Evolutionary conservation across 2,329 filamentous ascomycete species (phyloP).

Genomic region (Beauveria australis): DNA sequence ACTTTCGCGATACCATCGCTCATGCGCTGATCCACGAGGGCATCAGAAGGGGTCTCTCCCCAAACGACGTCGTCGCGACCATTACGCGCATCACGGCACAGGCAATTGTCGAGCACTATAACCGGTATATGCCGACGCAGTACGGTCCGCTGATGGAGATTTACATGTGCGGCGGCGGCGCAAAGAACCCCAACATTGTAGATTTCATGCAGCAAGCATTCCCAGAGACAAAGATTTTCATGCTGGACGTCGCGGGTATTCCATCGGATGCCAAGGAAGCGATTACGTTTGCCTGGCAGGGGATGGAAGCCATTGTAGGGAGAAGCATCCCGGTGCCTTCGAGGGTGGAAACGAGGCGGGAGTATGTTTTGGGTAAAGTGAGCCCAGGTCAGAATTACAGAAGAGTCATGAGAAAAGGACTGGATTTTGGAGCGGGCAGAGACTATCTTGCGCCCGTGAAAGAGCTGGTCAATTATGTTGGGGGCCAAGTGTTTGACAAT

Average conservation of each 20-base stretch:
- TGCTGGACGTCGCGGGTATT: conserved; percentile 50
- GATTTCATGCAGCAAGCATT: conserved; percentile 41
- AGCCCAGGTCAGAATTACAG: conserved; percentile 47
- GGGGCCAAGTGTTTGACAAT: conserved; percentile 39
- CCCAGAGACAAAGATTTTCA: conserved; percentile 40
- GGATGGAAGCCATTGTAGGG: conserved; percentile 49
- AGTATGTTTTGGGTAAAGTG: conserved; percentile 47
- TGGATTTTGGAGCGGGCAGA: conserved; percentile 38
- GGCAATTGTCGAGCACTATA: conserved; percentile 43
- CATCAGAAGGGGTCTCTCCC: conserved; percentile 32
- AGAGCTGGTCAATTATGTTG: conserved; percentile 41
- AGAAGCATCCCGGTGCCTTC: conserved; percentile 44
- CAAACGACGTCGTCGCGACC: conserved; percentile 48
- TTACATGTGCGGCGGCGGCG: conserved; percentile 53
- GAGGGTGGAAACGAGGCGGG: conserved; percentile 41
- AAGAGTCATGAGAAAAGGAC: conserved; percentile 41
- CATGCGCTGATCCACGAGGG: conserved; percentile 42
- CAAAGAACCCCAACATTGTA: conserved; percentile 49
- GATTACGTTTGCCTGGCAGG: conserved; percentile 47
- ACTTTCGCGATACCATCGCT: conserved; percentile 49
- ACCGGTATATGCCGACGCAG: conserved; percentile 37
- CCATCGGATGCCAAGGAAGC: conserved; percentile 51
- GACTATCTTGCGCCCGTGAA: conserved; percentile 37
- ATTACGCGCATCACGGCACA: conserved; percentile 52
- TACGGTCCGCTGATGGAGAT: conserved; percentile 41